A percentile compares a stretch with the other conserved stretches of the same genome.
These are phyloP conservation scores for Solanum aculeatissimum DNA, from an alignment of 305 asterid genomes.

Conservation along the genomic window DNA sequence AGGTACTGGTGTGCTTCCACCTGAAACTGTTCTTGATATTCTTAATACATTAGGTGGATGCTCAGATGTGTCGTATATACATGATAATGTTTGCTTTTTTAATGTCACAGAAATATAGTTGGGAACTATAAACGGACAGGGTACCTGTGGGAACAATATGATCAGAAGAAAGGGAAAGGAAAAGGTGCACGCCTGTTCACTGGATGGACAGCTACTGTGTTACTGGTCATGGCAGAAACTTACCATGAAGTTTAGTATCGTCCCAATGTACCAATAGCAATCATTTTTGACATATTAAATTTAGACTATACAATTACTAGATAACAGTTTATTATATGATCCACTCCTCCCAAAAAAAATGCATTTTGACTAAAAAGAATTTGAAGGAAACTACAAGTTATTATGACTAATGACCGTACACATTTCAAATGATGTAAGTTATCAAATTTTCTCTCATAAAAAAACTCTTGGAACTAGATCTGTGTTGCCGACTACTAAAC, in stretches of 20 bases:
- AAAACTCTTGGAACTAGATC: no score
- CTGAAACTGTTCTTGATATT: neutral
- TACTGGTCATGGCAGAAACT: slow-evolving; percentile 75
- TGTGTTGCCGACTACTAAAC: no score
- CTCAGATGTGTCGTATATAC: neutral
- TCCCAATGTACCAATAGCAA: neutral
- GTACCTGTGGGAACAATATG: slow-evolving; percentile 92
- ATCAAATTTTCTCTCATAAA: no score
- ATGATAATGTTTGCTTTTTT: neutral
- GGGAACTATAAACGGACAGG: slow-evolving; percentile 67
- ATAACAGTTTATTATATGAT: neutral
- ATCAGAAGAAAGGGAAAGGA: slow-evolving; percentile 83
- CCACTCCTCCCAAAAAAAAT: neutral
- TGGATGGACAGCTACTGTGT: slow-evolving; percentile 86
- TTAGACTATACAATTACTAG: neutral
- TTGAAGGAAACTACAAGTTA: neutral
- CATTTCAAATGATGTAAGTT: no score
- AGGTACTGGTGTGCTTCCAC: slow-evolving; percentile 24
- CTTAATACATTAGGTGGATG: neutral
- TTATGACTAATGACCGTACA: no score
- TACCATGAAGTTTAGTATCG: slow-evolving; percentile 36
- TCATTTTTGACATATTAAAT: neutral
- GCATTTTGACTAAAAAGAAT: neutral
- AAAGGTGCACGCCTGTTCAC: slow-evolving; percentile 80
- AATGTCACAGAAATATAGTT: slow-evolving; percentile 60